Base-by-base conservation (phyloP, 2,329 filamentous ascomycete genomes). In the Nothopassalora personata region DNA sequence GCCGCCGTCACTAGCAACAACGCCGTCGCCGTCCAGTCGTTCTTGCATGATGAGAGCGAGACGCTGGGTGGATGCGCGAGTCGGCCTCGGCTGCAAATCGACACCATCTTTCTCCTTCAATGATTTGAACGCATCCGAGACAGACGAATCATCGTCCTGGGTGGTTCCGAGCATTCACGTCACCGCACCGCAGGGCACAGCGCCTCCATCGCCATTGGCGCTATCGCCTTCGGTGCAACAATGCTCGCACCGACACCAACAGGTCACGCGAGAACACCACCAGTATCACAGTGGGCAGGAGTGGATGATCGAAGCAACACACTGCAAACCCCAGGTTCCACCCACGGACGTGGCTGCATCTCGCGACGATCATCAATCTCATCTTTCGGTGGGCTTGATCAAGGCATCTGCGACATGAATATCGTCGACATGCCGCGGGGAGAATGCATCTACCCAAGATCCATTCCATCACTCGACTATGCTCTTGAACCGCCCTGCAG, bases 301-400 rank as follows among this genome's bases (percentile, higher is more conserved):
- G 51, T 59, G 4, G 56, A 61, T 36, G 55, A 49, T 18, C 57
- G 53, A 28, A 59, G 48, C 19, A 48, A 31, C 13, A 52, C 34
- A n/a, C 43, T 63, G 36, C 56, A 58, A 48, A 59, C 60, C 23
- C 59, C 61, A 15, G 54, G 47, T 13, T 62, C 60, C 3, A 51
- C 54, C 19, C 51, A 54, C 11, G 50, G 54, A 13, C 53, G 53
- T 31, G 52, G 57, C 23, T 36, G 50, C 4, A 47, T 57, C 10
- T 63, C 61, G 13, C 54, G 59, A 15, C 57, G 57, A 39, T 61
- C 59, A 8, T 63, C 61, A 2, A 53, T 63, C 9, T 63, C 61
- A 2, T 59, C 61, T 1, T 63, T 63, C 7, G 61, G 59, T 5
- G 61, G 59, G 6, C 52, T 63, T 1, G 57, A 50, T 0, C 56